These are phyloP conservation scores for Didymella segeticola DNA, from an alignment of 2,329 filamentous ascomycete genomes.

Conservation along the genomic window DNA sequence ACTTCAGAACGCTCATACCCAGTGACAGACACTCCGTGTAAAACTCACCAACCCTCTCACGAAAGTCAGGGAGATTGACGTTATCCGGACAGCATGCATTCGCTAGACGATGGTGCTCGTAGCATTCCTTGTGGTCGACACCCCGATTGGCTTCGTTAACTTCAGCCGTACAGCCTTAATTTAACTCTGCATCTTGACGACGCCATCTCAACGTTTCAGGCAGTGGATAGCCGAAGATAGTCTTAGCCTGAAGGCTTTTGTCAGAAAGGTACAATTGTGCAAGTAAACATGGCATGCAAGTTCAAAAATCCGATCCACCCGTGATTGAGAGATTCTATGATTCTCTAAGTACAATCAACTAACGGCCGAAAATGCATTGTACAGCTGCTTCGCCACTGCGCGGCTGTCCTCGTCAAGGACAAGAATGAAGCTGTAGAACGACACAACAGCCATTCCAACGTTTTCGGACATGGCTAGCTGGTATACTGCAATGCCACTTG, in stretches of 20 bases:
- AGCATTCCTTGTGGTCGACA: slow-evolving; percentile 38
- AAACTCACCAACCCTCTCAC: slow-evolving; percentile 32
- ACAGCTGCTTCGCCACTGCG: slow-evolving; percentile 41
- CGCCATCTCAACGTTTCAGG: slow-evolving; percentile 46
- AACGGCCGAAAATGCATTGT: slow-evolving; percentile 48
- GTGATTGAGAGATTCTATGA: slow-evolving; percentile 46
- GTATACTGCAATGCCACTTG: too few relatives aligned
- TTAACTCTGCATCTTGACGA: slow-evolving; percentile 46
- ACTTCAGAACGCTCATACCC: slow-evolving; percentile 31
- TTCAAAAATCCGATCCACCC: slow-evolving; percentile 39
- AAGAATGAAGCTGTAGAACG: slow-evolving; percentile 34
- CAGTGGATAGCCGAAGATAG: slow-evolving; percentile 46
- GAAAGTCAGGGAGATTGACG: slow-evolving; percentile 32
- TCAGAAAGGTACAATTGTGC: neutral
- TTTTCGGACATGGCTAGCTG: slow-evolving; percentile 15
- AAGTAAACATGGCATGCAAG: slow-evolving; percentile 27
- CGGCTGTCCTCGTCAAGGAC: slow-evolving; percentile 27
- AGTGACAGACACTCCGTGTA: slow-evolving; percentile 32
- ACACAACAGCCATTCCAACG: slow-evolving; percentile 33
- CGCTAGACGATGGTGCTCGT: slow-evolving; percentile 31
- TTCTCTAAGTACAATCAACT: slow-evolving; percentile 55
- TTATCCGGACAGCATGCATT: slow-evolving; percentile 29
- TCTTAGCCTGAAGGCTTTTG: slow-evolving; percentile 31
- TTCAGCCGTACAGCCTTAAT: slow-evolving; percentile 50
- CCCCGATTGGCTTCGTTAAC: slow-evolving; percentile 46